Conservation (phyloP, 139 green algal genomes). For the Micractinium conductrix region DNA sequence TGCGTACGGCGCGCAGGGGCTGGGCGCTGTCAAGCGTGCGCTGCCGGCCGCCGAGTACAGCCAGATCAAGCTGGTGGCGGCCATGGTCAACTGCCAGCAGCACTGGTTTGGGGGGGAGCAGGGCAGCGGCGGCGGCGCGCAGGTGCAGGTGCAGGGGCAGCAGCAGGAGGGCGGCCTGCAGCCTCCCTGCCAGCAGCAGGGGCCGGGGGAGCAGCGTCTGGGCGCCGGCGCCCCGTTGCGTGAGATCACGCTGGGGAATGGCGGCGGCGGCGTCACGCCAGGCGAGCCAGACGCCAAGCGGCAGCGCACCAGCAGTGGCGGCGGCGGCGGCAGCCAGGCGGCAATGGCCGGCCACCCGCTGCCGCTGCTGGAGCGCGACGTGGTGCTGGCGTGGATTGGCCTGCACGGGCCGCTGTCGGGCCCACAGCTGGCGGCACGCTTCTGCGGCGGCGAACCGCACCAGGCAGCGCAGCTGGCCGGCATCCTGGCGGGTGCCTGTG, state of each 20-base stretch:
- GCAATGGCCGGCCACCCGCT: no score
- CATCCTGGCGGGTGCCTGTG: no score
- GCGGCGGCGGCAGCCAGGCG: background rate
- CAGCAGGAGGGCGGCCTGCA: background rate
- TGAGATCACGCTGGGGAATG: background rate
- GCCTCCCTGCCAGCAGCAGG: background rate
- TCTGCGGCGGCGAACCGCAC: no score
- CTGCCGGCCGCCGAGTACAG: slow-evolving; percentile 29
- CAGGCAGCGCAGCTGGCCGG: no score
- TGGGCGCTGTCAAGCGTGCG: slow-evolving; percentile 26
- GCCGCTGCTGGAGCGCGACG: no score
- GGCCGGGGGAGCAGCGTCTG: background rate
- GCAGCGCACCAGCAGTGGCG: background rate
- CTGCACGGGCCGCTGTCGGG: no score
- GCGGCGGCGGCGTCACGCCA: background rate
- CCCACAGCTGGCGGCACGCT: no score
- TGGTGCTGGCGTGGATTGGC: no score
- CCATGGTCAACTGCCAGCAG: slow-evolving; percentile 23
- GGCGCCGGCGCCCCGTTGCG: no score
- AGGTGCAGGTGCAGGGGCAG: no score
- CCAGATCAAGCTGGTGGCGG: slow-evolving; percentile 49
- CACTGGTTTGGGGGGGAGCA: slow-evolving; percentile 40
- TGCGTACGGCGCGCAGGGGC: slow-evolving; percentile 5
- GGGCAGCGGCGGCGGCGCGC: no score
- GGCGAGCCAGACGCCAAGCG: slow-evolving; percentile 8